phyloP scores from a whole-genome alignment of 1,284 basidiomycete species.

The Macrocystidia cucumis region DNA sequence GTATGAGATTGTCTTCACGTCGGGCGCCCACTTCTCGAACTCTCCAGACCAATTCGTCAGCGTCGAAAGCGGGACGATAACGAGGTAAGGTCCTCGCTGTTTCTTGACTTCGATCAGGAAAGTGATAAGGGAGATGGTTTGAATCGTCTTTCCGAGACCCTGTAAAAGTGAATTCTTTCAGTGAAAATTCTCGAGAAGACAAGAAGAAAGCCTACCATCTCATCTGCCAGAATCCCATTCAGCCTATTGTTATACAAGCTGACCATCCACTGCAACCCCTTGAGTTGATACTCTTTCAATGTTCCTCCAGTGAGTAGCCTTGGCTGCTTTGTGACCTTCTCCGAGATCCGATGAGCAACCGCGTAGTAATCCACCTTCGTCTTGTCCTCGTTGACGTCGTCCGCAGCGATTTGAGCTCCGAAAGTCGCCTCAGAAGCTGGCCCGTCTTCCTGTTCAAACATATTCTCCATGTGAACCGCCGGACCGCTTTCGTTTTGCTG shows the following conservation, averaged over 20 bases:
- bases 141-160: constrained; percentile 95
- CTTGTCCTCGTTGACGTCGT: constrained; percentile 58
- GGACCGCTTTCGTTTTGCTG: constrained; percentile 83
- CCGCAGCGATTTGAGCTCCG: constrained; percentile 67
- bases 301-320: constrained; percentile 76
- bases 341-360: constrained; percentile 90
- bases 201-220: constrained; percentile 70
- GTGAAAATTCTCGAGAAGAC: not conserved
- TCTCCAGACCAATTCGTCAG: constrained; percentile 98
- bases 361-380: constrained; percentile 95
- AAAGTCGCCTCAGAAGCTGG: constrained; percentile 86
- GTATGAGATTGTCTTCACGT: constrained; percentile 82
- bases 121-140: constrained; percentile 93
- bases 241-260: constrained; percentile 98
- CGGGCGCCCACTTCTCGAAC: constrained; percentile 96
- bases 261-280: constrained; percentile 97
- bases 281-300: constrained; percentile 90
- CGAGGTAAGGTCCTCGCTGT: constrained; percentile 92
- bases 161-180: constrained; percentile 23
- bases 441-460: constrained; percentile 55
- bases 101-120: constrained; percentile 94
- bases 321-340: constrained; percentile 85
- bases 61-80: constrained; percentile 96
- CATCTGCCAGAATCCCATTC: constrained; percentile 95
- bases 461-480: constrained; percentile 14